Conservation (phyloP, 495 filamentous ascomycete genomes). For the Aspergillus sparsus region DNA sequence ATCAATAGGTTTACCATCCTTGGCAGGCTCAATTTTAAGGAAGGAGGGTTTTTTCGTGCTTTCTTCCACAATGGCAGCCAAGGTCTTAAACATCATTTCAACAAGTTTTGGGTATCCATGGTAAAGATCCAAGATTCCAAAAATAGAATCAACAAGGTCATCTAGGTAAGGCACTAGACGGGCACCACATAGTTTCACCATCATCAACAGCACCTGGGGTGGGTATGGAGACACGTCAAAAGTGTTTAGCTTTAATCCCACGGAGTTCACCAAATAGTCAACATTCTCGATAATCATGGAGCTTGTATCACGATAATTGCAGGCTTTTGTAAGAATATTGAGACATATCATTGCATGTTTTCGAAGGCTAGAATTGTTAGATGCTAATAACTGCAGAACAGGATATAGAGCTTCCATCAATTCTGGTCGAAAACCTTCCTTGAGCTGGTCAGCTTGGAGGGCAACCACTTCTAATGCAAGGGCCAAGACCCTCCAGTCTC, state of each 20-base stretch:
- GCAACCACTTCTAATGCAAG: slow-evolving; percentile 75
- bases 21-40: slow-evolving; percentile 44
- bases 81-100: slow-evolving; percentile 78
- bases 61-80: slow-evolving; percentile 80
- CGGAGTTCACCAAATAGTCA: slow-evolving; percentile 94
- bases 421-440: slow-evolving; percentile 73
- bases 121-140: slow-evolving; percentile 85
- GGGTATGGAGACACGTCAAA: slow-evolving; percentile 90
- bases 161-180: slow-evolving; percentile 84
- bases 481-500: slow-evolving; percentile 69
- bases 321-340: slow-evolving; percentile 72
- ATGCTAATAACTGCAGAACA: slow-evolving; percentile 81
- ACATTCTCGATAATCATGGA: slow-evolving; percentile 87
- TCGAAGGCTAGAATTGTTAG: slow-evolving; percentile 64
- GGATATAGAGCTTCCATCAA: slow-evolving; percentile 92
- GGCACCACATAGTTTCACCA: slow-evolving; percentile 84
- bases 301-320: slow-evolving; percentile 72
- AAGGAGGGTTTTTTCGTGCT: slow-evolving; percentile 66
- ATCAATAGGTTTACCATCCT: slow-evolving; percentile 30
- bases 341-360: slow-evolving; percentile 82
- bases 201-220: slow-evolving; percentile 89
- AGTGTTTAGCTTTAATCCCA: slow-evolving; percentile 83
- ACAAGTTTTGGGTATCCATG: slow-evolving; percentile 91
- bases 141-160: slow-evolving; percentile 85
- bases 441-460: slow-evolving; percentile 66